Evolutionary conservation across 768 basidiomycete genomes (phyloP).

Genomic region (Trametes punicea): DNA sequence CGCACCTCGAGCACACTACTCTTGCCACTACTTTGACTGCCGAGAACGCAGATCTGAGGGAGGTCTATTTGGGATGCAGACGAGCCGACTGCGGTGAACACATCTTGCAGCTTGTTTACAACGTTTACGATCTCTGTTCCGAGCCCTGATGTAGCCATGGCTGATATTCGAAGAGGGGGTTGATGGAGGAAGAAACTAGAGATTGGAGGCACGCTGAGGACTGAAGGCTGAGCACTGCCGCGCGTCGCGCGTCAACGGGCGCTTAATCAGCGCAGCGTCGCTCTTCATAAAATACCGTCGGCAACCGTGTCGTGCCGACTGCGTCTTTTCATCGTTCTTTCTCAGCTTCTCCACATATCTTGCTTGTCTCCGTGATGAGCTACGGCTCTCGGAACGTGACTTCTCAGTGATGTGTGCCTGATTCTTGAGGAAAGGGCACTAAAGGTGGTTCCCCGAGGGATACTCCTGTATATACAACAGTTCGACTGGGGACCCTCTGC

Average conservation of each 20-base stretch:
- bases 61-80: conserved; percentile 80
- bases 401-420: too few species aligned
- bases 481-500: too few species aligned
- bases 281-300: background rate
- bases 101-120: conserved; percentile 89
- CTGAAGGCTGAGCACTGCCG: conserved; percentile 8
- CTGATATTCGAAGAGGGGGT: background rate
- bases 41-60: conserved; percentile 88
- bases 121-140: conserved; percentile 79
- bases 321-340: background rate
- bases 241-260: conserved; percentile 14
- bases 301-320: background rate
- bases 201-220: background rate
- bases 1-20: conserved; percentile 88
- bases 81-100: conserved; percentile 80
- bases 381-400: too few species aligned
- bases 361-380: too few species aligned
- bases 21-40: conserved; percentile 91
- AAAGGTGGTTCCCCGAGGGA: too few species aligned
- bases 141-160: conserved; percentile 51
- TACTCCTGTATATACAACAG: too few species aligned
- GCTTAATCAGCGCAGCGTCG: background rate
- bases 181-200: conserved; percentile 6
- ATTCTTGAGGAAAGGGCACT: too few species aligned
- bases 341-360: background rate